Percentiles rank a stretch among this genome's conserved stretches.
Conservation (phyloP, 441 rosid genomes). For the Eutrema salsugineum region DNA sequence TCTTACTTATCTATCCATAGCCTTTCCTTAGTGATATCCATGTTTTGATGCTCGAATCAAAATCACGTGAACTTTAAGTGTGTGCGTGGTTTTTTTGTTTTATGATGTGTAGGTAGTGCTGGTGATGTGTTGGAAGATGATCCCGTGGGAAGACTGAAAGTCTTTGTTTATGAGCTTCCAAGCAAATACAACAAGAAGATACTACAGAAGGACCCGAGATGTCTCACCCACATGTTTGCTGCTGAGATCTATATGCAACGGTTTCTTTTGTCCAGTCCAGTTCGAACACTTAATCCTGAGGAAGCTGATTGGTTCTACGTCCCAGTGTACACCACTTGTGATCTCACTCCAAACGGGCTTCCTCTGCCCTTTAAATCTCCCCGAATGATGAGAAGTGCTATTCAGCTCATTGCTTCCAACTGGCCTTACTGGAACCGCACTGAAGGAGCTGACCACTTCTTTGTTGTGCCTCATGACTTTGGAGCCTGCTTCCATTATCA, state of each 20-base stretch:
- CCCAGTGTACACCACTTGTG: slow-evolving; percentile 77
- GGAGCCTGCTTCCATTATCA: slow-evolving; percentile 84
- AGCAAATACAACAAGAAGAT: slow-evolving; percentile 81
- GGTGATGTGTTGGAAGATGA: slow-evolving; percentile 81
- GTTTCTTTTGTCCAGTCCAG: slow-evolving; percentile 71
- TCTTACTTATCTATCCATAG: neutral
- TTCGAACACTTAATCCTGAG: slow-evolving; percentile 73
- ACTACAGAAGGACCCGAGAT: slow-evolving; percentile 67
- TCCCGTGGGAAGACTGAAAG: slow-evolving; percentile 76
- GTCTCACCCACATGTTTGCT: slow-evolving; percentile 77
- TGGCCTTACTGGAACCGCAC: slow-evolving; percentile 87
- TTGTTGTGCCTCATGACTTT: slow-evolving; percentile 72
- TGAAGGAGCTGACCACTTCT: slow-evolving; percentile 77
- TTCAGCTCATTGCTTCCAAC: slow-evolving; percentile 75
- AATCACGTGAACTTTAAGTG: neutral
- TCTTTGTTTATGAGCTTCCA: slow-evolving; percentile 77
- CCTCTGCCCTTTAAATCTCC: slow-evolving; percentile 79
- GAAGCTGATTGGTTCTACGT: slow-evolving; percentile 89
- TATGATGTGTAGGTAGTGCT: slow-evolving; percentile 58
- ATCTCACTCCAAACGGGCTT: slow-evolving; percentile 72
- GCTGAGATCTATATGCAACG: slow-evolving; percentile 81
- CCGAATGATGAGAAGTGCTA: slow-evolving; percentile 81
- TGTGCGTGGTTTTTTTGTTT: neutral
- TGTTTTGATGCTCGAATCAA: neutral
- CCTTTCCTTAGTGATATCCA: neutral